Evolutionary conservation across 495 filamentous ascomycete genomes (phyloP).

Genomic region (Tuber magnatum): DNA sequence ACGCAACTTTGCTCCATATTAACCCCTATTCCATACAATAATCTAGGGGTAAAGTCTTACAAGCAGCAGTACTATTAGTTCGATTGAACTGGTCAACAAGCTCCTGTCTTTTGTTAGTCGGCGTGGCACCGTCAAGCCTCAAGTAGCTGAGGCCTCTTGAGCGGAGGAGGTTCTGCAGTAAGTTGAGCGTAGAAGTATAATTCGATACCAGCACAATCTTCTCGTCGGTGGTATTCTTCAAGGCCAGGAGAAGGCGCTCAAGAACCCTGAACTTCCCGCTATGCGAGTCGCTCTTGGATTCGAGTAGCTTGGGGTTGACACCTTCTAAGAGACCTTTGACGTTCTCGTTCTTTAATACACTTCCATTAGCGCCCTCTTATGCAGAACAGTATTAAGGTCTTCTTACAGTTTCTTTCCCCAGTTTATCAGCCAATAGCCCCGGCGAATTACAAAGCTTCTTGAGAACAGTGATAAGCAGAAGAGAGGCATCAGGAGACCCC

Average conservation of each 20-base stretch:
- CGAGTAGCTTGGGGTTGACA: conserved; percentile 55
- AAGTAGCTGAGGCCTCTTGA: conserved; percentile 60
- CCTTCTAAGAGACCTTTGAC: conserved; percentile 50
- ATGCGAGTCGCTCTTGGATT: conserved; percentile 51
- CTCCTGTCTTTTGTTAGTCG: conserved; percentile 59
- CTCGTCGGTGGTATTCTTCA: conserved; percentile 57
- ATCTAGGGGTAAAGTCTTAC: conserved; percentile 4
- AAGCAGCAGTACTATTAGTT: conserved; percentile 36
- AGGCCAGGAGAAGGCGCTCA: conserved; percentile 58
- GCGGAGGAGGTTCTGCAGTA: conserved; percentile 59
- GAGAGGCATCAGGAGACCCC: conserved; percentile 59
- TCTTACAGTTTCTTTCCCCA: conserved; percentile 28
- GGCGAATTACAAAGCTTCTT: conserved; percentile 82
- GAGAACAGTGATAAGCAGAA: conserved; percentile 69
- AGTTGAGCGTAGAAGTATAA: conserved; percentile 68
- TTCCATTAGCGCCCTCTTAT: too few species aligned
- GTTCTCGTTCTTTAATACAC: conserved; percentile 42
- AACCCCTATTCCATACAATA: conserved; percentile 44
- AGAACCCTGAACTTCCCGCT: conserved; percentile 68
- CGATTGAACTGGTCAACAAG: conserved; percentile 74
- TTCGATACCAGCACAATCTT: conserved; percentile 79
- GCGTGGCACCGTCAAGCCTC: conserved; percentile 67
- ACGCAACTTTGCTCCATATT: conserved; percentile 48
- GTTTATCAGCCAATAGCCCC: conserved; percentile 49
- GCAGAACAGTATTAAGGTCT: not conserved